Evolutionary conservation across 2,329 filamentous ascomycete genomes (phyloP), one percentile per base, ranked within the genome.

Genomic region (Daldinia sp.): DNA sequence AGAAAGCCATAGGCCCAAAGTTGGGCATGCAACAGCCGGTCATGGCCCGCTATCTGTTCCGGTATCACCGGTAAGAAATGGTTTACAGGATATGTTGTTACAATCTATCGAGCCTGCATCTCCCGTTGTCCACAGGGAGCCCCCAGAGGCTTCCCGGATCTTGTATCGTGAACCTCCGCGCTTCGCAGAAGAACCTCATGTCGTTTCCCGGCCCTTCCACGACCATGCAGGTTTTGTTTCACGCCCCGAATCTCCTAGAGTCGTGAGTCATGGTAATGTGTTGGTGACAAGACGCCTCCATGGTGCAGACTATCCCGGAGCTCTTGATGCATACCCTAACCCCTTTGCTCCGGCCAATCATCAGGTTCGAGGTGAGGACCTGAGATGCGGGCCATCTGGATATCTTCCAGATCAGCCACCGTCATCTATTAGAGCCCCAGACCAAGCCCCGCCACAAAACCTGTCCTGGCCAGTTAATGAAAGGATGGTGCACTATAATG

Each of bases 101-200:
- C 71, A 70, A 50, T 76, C 74, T 32, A 71, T 76, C 67, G 74
- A 76, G 58, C 72, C 74, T 54, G 54, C 62, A 29, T 75, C 74
- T 35, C 74, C 73, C 8, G 57, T 60, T 39, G 53, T 53, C 23
- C 34, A 56, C 8, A 63, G 47, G 13, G 60, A 51, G 43, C 27
- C 62, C 37, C 64, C 63, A 23, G 51, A 59, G 41, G 43, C 61
- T 17, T 52, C 65, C 27, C 69, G 59, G 60, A 54, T 55, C 41
- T 13, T 66, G 29, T 53, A 61, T 51, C 55, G 52, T 68, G 68
- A 68, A 49, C 64, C 64, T 23, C 68, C 61, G n/a, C 62, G 66
- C 15, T 51, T 59, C 45, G 55, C 57, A 37, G 70, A 72, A 60
- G 54, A 55, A 29, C 68, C 68, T 45, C 70, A 68, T 49, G 39